Conservation (phyloP, 768 basidiomycete genomes). For the Gloeostereum incarnatum region DNA sequence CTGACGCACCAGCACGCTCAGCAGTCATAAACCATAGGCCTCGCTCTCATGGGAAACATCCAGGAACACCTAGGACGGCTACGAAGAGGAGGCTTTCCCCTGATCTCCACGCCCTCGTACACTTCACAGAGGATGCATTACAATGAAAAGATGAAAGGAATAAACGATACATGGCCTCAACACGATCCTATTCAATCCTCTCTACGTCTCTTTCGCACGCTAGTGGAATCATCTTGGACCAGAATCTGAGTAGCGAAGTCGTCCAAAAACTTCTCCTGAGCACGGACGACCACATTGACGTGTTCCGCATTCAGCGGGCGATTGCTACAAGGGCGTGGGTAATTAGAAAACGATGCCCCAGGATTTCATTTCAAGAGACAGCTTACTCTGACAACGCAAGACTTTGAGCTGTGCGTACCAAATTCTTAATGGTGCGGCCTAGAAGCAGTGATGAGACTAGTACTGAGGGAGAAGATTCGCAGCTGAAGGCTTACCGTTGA, state of each 20-base stretch:
- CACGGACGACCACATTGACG: slow-evolving; percentile 13
- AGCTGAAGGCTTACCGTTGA: slow-evolving; percentile 13
- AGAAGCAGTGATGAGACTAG: not conserved
- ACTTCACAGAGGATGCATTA: too few relatives aligned
- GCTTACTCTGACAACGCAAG: slow-evolving; percentile 15
- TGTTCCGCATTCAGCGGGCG: slow-evolving; percentile 9
- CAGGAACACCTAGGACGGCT: too few relatives aligned
- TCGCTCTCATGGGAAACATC: too few relatives aligned
- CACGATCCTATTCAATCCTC: too few relatives aligned
- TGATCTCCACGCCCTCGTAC: too few relatives aligned
- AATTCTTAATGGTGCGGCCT: slow-evolving; percentile 20
- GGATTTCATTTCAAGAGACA: not conserved
- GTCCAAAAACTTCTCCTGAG: slow-evolving; percentile 16
- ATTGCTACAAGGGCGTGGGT: slow-evolving; percentile 1
- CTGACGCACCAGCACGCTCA: too few relatives aligned
- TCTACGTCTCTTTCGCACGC: too few relatives aligned
- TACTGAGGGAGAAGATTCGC: not conserved
- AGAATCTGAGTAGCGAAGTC: slow-evolving; percentile 13
- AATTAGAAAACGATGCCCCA: not conserved
- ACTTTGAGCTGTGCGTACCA: slow-evolving; percentile 20
- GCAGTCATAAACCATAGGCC: too few relatives aligned
- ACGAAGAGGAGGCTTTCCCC: too few relatives aligned
- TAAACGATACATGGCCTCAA: too few relatives aligned
- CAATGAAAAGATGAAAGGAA: too few relatives aligned
- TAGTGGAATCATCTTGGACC: too few relatives aligned